Conservation (phyloP, 768 basidiomycete genomes). For the Rhizopogon sp. region DNA sequence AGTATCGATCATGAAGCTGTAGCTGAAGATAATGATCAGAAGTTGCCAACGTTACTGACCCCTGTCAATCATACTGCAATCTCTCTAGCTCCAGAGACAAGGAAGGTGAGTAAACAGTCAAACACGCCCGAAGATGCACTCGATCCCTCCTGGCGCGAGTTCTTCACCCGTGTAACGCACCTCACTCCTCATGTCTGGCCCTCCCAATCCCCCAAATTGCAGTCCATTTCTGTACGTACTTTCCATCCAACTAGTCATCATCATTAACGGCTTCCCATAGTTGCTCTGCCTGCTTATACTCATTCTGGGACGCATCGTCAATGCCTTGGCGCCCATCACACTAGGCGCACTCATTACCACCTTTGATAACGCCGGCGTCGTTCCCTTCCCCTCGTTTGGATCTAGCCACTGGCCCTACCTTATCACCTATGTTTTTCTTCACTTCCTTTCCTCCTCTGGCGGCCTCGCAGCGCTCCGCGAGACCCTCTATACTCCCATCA, state of each 20-base stretch:
- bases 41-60: no score
- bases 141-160: slow-evolving; percentile 69
- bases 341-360: slow-evolving; percentile 42
- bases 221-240: slow-evolving; percentile 45
- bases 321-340: slow-evolving; percentile 62
- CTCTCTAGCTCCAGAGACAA: no score
- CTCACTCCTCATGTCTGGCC: slow-evolving; percentile 87
- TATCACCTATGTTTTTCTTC: slow-evolving; percentile 57
- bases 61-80: no score
- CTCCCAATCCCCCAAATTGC: slow-evolving; percentile 54
- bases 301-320: slow-evolving; percentile 71
- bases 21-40: no score
- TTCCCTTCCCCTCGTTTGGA: not conserved
- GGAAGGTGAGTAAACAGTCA: no score
- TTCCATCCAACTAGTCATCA: slow-evolving; percentile 31
- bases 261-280: slow-evolving; percentile 26
- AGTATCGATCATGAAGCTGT: no score
- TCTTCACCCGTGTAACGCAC: slow-evolving; percentile 57
- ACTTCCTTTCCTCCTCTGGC: slow-evolving; percentile 72
- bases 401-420: slow-evolving; percentile 54
- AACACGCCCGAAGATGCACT: slow-evolving; percentile 36
- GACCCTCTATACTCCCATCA: slow-evolving; percentile 41
- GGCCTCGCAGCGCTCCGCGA: slow-evolving; percentile 55
- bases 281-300: slow-evolving; percentile 66
- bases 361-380: slow-evolving; percentile 5